Base-by-base conservation (phyloP, 257 asterid species). In the Coffea eugenioides region DNA sequence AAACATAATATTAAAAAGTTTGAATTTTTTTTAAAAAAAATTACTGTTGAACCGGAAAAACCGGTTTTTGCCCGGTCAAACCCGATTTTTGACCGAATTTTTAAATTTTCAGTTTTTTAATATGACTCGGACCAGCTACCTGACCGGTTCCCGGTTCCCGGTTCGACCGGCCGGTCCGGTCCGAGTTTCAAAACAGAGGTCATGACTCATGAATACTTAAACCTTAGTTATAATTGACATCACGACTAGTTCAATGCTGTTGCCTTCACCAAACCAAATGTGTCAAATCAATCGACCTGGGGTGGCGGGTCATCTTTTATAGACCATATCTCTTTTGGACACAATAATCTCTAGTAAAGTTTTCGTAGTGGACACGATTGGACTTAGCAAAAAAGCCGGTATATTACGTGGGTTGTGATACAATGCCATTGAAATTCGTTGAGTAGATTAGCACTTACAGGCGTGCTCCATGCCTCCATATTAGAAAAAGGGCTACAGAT, bases 391-490 rank as follows among this genome's bases (percentile, higher is more conserved):
- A 74, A 74, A 43, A 39, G 7, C 25, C 1, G 0, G 14, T 16
- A 4, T 16, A 20, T 31, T 5, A 49, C 14, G 25, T 15, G 36
- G 6, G 31, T 52, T 73, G 49, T 49, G 67, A 65, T 52, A 15
- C 67, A 36, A 51, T 5, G 65, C 27, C 46, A 51, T 46, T 25
- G 0, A 14, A 49, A 72, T 49, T 73, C 43, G 77, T 73, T 31
- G 77, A 34, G 51, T 74, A 74, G 77, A 74, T 56, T 56, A 74
- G 77, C 77, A 74, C 68, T 54, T 54, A 31, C 34, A 27, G 64
- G 77, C 5, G 73, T 36, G 43, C 76, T 51, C 20, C 11, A 31
- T 31, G 34, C 34, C 34, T 31, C 34, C 34, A 31, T 31, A 31
- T 31, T 31, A 31, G 34, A 31, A 39, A 31, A 4, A 73, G 3